Evolutionary conservation across 2,329 filamentous ascomycete genomes (phyloP).

Genomic region (Lasiodiplodia citricola): DNA sequence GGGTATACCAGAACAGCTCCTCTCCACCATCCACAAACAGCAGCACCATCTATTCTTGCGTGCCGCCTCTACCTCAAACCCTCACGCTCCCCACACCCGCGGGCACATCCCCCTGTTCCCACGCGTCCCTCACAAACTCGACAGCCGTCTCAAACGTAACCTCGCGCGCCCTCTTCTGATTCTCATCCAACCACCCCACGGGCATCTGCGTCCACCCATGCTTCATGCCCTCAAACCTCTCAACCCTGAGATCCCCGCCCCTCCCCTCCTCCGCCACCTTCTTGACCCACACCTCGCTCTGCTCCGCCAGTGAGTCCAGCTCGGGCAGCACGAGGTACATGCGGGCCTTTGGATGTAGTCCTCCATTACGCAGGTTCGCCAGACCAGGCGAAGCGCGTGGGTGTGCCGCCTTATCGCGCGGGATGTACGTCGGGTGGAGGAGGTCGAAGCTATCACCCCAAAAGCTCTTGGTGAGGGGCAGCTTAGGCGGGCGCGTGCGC

Average conservation of each 20-base stretch:
- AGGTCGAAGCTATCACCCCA: conserved; percentile 43
- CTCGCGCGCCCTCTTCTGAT: conserved; percentile 44
- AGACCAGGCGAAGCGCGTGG: conserved; percentile 50
- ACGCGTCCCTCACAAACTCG: conserved; percentile 45
- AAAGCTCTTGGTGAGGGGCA: conserved; percentile 39
- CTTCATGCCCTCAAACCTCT: conserved; percentile 39
- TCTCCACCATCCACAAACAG: neutral
- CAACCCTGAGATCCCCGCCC: conserved; percentile 36
- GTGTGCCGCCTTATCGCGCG: conserved; percentile 43
- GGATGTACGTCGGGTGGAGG: conserved; percentile 50
- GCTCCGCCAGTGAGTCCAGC: conserved; percentile 48
- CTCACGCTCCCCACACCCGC: neutral
- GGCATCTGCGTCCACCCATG: conserved; percentile 51
- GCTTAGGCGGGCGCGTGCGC: conserved; percentile 40
- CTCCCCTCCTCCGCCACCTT: conserved; percentile 40
- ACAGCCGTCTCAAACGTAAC: conserved; percentile 43
- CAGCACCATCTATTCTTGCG: neutral
- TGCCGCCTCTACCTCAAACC: neutral
- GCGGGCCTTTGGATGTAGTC: conserved; percentile 44
- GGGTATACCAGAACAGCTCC: neutral
- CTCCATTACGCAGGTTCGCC: conserved; percentile 35
- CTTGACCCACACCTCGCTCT: conserved; percentile 51
- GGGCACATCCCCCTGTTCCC: conserved; percentile 33
- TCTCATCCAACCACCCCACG: conserved; percentile 43
- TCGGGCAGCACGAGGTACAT: conserved; percentile 50